Evolutionary conservation across 2,329 filamentous ascomycete species (phyloP), one percentile per base, ranked within the genome.

Genomic region (Cucurbitaria berberidis): DNA sequence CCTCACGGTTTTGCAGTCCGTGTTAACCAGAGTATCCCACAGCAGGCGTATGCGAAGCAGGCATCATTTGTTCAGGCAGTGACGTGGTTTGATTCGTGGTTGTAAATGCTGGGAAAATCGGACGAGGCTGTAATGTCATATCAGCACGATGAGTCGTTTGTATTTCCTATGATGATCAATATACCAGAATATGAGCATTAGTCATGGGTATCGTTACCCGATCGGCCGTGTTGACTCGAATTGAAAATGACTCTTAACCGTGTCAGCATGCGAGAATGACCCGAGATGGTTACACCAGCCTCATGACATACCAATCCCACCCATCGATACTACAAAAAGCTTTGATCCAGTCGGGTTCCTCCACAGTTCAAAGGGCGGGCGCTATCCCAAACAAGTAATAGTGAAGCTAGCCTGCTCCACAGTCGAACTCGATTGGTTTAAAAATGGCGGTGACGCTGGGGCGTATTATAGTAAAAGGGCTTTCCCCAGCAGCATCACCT

Each of bases 41-140:
- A 57, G 48, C 65, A 74, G 57, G 66, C 55, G n/a, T 74, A 72
- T 55, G 72, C 73, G 16, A 74, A 74, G 62, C 70, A 74, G 45
- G 64, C 62, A 30, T 66, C 68, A 19, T 74, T 71, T 45, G 62
- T 70, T 15, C 73, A 75, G 46, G 73, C 73, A 2, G 64, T 74
- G 8, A 67, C 67, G n/a, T 75, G 71, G 72, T 72, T 74, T 26
- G 68, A 74, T 63, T 62, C 63, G 32, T 74, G 73, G 73, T 56
- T 71, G 41, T 60, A 51, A 48, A 24, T 39, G 21, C 21, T 22
- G 19, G 5, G 13, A 24, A 24, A 19, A 36, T 6, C 3, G 35
- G 18, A 21, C 7, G 19, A 11, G 19, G 4, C 3, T 16, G 34
- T 38, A 22, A 36, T 36, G 24, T 5, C 9, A 26, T 26, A 26